Conservation (phyloP, 225 moss, liverwort and hornwort species). For the Thuidium tamariscinum region DNA sequence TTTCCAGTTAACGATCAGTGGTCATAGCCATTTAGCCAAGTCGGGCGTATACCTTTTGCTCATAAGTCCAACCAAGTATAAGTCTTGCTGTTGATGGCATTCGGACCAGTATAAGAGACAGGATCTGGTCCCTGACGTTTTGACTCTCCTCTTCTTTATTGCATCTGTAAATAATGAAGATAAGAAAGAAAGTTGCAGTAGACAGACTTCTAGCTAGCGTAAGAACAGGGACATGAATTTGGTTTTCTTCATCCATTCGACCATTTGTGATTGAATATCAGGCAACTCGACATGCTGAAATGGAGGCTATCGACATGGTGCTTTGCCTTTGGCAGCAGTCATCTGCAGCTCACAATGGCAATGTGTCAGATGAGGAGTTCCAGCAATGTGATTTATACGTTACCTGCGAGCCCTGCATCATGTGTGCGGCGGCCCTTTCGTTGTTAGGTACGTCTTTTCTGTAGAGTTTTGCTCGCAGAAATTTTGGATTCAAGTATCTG, state of each 20-base stretch:
- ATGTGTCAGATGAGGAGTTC: constrained; percentile 25
- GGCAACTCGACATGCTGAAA: constrained; percentile 96
- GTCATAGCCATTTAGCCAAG: not conserved
- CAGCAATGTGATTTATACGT: constrained; percentile 78
- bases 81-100: not conserved
- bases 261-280: constrained; percentile 4
- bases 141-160: not conserved
- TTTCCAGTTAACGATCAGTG: not conserved
- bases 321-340: constrained; percentile 30
- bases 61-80: not conserved
- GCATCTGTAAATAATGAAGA: not conserved
- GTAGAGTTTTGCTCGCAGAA: not conserved
- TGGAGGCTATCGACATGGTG: constrained; percentile 94
- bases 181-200: not conserved
- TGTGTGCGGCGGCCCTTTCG: constrained; percentile 93
- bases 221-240: not conserved
- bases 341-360: not conserved
- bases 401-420: constrained; percentile 98
- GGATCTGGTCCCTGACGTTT: not conserved
- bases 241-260: not conserved
- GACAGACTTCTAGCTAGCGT: not conserved
- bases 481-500: not conserved
- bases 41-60: not conserved
- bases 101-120: not conserved
- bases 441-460: constrained; percentile 45